phyloP scores from a whole-genome alignment of 257 asterid species.

The Lithospermum erythrorhizon region DNA sequence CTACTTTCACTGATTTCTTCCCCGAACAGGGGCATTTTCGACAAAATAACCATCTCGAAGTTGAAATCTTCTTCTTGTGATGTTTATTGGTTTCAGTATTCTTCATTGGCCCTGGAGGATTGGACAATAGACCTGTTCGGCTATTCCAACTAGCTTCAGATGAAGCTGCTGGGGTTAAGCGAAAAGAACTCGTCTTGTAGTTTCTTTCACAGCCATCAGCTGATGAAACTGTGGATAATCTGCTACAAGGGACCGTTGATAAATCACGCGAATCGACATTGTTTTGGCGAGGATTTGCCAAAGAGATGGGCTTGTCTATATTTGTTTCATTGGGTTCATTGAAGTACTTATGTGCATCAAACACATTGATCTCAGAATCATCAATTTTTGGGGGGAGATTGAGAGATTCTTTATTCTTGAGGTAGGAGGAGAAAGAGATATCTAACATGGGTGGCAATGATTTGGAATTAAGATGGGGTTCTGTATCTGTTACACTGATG shows the following conservation, averaged over 20 bases:
- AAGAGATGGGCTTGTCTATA: slow-evolving; percentile 6
- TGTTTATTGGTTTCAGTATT: slow-evolving; percentile 15
- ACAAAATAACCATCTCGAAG: slow-evolving; percentile 42
- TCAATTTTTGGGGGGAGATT: neutral
- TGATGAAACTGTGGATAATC: slow-evolving; percentile 46
- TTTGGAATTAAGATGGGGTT: slow-evolving; percentile 35
- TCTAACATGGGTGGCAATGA: slow-evolving; percentile 24
- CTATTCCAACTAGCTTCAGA: slow-evolving; percentile 96
- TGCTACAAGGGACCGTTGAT: slow-evolving; percentile 13
- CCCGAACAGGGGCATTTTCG: slow-evolving; percentile 68
- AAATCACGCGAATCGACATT: slow-evolving; percentile 11
- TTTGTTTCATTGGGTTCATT: slow-evolving; percentile 35
- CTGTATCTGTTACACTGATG: slow-evolving; percentile 30
- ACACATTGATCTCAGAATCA: slow-evolving; percentile 66
- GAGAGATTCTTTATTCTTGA: slow-evolving; percentile 21
- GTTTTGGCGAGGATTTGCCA: neutral
- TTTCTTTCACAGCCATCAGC: slow-evolving; percentile 41
- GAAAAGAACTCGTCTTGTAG: slow-evolving; percentile 38
- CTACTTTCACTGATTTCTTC: slow-evolving; percentile 50
- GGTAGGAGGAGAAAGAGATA: slow-evolving; percentile 46
- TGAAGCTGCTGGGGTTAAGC: slow-evolving; percentile 76
- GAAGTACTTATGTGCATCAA: slow-evolving; percentile 80
- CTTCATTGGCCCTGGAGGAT: slow-evolving; percentile 45
- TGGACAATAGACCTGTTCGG: slow-evolving; percentile 55
- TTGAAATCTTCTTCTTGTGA: slow-evolving; percentile 15